Percentiles rank a stretch among this genome's conserved stretches.
Conservation (phyloP, 495 filamentous ascomycete genomes). For the Jackrogersella minutella region DNA sequence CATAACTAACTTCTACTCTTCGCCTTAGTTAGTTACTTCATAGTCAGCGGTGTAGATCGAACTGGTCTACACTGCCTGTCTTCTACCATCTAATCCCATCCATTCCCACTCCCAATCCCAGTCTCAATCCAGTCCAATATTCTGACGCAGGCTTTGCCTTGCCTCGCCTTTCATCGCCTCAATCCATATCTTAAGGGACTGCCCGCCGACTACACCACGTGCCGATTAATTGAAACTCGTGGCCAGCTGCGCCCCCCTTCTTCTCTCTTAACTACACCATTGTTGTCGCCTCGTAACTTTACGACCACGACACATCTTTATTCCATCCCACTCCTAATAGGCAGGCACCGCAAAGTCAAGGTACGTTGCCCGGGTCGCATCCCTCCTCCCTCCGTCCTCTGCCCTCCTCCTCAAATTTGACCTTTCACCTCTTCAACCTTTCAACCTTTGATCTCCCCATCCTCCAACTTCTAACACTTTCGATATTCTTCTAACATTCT, state of each 20-base stretch:
- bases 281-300: neutral
- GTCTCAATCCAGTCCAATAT: too few relatives aligned
- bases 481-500: too few relatives aligned
- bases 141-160: too few relatives aligned
- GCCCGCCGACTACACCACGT: constrained; percentile 20
- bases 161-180: neutral
- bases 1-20: too few relatives aligned
- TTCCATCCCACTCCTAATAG: neutral
- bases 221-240: constrained; percentile 22
- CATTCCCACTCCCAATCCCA: too few relatives aligned
- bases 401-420: too few relatives aligned
- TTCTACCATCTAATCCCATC: neutral
- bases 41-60: neutral
- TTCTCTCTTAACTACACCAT: neutral
- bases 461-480: too few relatives aligned
- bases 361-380: constrained; percentile 4
- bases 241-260: constrained; percentile 3
- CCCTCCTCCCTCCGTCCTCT: too few relatives aligned
- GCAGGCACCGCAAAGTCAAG: neutral
- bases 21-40: too few relatives aligned
- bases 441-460: neutral
- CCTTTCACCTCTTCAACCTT: neutral
- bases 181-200: too few relatives aligned
- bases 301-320: constrained; percentile 3
- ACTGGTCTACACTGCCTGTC: neutral